Evolutionary conservation across 768 basidiomycete species (phyloP).

Genomic region (Boletus subcaerulescens): DNA sequence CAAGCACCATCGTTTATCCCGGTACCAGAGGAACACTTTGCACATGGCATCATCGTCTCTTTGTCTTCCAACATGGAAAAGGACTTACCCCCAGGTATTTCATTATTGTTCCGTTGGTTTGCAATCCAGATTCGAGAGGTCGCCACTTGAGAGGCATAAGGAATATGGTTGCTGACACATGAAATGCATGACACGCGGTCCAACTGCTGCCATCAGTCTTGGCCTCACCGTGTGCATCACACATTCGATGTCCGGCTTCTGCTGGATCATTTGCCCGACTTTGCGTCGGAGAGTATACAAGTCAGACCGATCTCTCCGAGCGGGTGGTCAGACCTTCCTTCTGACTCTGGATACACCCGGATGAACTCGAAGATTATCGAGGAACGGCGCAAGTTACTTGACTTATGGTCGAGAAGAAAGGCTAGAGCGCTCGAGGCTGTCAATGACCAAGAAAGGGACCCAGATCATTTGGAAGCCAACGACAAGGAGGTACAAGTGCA

Average conservation of each 20-base stretch:
- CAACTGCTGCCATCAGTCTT: slow-evolving; percentile 1
- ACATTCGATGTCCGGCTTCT: slow-evolving; percentile 84
- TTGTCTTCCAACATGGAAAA: no score
- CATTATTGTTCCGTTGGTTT: no score
- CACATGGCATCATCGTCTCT: no score
- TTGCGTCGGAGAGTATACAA: not conserved
- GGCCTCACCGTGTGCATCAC: slow-evolving; percentile 22
- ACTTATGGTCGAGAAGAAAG: slow-evolving; percentile 61
- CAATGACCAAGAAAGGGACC: slow-evolving; percentile 38
- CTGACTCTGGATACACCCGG: slow-evolving; percentile 71
- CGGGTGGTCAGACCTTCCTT: slow-evolving; percentile 84
- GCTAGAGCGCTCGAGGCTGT: slow-evolving; percentile 51
- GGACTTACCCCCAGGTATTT: no score
- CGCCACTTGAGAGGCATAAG: no score
- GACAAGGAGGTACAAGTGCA: slow-evolving; percentile 82
- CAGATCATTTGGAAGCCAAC: slow-evolving; percentile 61
- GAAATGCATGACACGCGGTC: not conserved
- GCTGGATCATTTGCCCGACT: slow-evolving; percentile 47
- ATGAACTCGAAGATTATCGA: slow-evolving; percentile 67
- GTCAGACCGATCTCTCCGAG: slow-evolving; percentile 34
- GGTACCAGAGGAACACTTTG: no score
- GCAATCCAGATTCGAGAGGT: no score
- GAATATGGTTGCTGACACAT: not conserved
- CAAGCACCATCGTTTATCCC: no score
- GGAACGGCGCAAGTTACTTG: slow-evolving; percentile 63